These are phyloP conservation scores for Zangia roseola DNA, from an alignment of 768 basidiomycete species.

Conservation along the genomic window DNA sequence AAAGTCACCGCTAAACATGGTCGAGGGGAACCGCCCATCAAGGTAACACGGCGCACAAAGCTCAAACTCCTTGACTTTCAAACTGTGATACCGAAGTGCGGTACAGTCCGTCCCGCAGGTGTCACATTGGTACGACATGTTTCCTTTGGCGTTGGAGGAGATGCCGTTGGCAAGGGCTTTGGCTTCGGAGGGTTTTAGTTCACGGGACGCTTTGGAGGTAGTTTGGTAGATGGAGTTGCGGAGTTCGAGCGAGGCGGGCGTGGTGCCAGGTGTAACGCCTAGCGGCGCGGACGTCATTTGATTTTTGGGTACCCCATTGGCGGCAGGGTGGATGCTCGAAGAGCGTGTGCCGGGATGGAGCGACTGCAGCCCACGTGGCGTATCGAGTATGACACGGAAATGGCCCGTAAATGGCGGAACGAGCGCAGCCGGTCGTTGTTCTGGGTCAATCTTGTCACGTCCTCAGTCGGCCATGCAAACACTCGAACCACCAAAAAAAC, in stretches of 20 bases:
- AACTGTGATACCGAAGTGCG: constrained; percentile 81
- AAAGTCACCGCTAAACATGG: constrained; percentile 97
- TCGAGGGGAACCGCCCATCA: constrained; percentile 93
- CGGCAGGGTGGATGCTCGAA: constrained; percentile 39
- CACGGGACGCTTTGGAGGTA: constrained; percentile 77
- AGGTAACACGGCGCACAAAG: constrained; percentile 92
- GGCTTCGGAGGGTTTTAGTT: constrained; percentile 69
- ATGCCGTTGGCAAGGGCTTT: constrained; percentile 53
- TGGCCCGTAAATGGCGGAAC: constrained; percentile 98
- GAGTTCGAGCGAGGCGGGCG: constrained; percentile 80
- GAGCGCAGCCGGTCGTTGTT: constrained; percentile 88
- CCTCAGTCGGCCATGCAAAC: constrained; percentile 5
- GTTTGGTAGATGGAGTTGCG: constrained; percentile 88
- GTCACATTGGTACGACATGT: constrained; percentile 73
- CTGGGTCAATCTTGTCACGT: constrained; percentile 83
- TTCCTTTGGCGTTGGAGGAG: constrained; percentile 46
- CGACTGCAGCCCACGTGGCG: constrained; percentile 93
- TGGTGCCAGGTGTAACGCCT: constrained; percentile 21
- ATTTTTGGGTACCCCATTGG: constrained; percentile 49
- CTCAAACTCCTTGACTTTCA: constrained; percentile 90
- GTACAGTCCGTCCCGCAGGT: constrained; percentile 96
- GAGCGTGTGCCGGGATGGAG: constrained; percentile 80
- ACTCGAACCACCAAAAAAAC: constrained; percentile 15
- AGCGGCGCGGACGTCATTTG: constrained; percentile 22
- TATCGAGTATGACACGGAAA: constrained; percentile 96